Base-by-base conservation (phyloP, 2,329 filamentous ascomycete genomes). In the Achaetomium macrosporum region DNA sequence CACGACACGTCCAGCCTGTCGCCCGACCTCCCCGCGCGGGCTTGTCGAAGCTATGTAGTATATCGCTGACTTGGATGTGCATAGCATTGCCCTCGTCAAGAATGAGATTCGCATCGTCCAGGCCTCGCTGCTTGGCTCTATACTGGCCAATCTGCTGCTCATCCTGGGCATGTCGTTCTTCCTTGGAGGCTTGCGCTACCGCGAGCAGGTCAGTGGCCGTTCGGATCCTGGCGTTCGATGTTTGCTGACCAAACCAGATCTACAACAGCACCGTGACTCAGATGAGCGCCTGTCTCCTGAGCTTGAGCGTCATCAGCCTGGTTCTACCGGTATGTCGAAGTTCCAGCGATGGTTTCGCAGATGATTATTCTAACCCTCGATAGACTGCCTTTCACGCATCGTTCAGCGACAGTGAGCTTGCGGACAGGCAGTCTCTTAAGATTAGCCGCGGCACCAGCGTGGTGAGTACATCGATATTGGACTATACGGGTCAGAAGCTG, bases 181-280 rank as follows among this genome's bases (percentile, higher is more conserved):
- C 48, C 72, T 95, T 20, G 91, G 91, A 64, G 91, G 90, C 58
- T 73, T 96, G 50, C 84, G 90, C 57, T 96, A 83, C 69, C 85
- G 87, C 66, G 91, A 96, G 73, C 91, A 96, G 75, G 83, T 83
- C 64, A 57, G 73, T 61, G 39, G n/a, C 8, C 16, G 9, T 19
- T 29, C 1, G 12, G 15, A 15, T 17, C 19, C 37, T 47, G 9
- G 17, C 7, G 25, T 4, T 35, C 19, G 20, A 20, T n/a, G 5
- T 10, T 3, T 39, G 33, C 55, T 59, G 31, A 61, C 50, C 31
- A 25, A 11, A 25, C 12, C 50, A 87, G 81, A 85, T 96, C 57
- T 96, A 96, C 73, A 96, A 96, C 72, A 93, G 84, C 71, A 96
- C 89, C 19, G 89, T 96, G 54, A 96, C 90, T 1, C 90, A 96